Evolutionary conservation across 257 asterid genomes (phyloP).

Genomic region (Solanum medicagineum): DNA sequence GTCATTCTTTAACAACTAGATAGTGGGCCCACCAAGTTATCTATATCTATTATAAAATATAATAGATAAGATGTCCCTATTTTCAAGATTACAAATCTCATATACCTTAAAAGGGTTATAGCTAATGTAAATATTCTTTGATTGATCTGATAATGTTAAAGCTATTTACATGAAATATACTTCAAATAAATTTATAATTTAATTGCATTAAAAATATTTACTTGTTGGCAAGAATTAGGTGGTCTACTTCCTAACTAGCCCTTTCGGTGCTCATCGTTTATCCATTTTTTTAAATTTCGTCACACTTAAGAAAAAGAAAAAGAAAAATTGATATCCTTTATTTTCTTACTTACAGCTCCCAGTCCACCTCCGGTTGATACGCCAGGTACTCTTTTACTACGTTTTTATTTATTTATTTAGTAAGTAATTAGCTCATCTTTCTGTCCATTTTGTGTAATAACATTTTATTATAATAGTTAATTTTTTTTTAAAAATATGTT

Average conservation of each 20-base stretch:
- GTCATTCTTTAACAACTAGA: no score
- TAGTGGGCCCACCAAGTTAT: no score
- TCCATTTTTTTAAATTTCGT: not conserved
- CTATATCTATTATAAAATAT: no score
- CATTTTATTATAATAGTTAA: not conserved
- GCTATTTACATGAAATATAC: not conserved
- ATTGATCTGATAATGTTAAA: not conserved
- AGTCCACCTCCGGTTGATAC: slow-evolving; percentile 10
- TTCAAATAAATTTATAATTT: not conserved
- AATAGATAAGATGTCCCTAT: not conserved
- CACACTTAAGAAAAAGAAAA: not conserved
- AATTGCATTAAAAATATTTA: not conserved
- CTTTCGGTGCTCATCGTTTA: not conserved
- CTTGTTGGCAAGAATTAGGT: not conserved
- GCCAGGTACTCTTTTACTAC: slow-evolving; percentile 5
- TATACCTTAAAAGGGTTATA: no score
- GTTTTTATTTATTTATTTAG: not conserved
- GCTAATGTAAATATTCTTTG: not conserved
- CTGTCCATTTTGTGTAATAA: not conserved
- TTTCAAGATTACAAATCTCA: not conserved
- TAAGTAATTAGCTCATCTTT: not conserved
- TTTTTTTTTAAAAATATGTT: not conserved
- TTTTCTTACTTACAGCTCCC: slow-evolving; percentile 10
- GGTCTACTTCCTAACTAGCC: not conserved
- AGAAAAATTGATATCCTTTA: not conserved